A percentile compares a stretch with the other conserved stretches of the same genome.
Conservation (phyloP, 805 yeast genomes). For the Blastobotrys muscicola region DNA sequence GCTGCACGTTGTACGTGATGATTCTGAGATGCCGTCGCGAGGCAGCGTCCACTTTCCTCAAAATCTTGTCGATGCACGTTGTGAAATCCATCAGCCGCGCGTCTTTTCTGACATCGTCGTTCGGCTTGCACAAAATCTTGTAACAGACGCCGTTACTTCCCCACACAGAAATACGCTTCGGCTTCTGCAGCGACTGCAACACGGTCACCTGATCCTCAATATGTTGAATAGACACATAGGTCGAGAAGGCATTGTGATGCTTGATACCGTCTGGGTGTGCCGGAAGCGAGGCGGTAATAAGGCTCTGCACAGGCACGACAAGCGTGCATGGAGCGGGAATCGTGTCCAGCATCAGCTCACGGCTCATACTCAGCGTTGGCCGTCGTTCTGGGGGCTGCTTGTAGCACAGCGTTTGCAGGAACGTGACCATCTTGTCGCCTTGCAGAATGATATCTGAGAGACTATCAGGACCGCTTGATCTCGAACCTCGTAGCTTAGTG, state of each 20-base stretch:
- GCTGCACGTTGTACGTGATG: constrained; percentile 79
- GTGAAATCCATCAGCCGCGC: constrained; percentile 91
- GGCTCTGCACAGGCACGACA: constrained; percentile 66
- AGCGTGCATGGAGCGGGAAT: constrained; percentile 37
- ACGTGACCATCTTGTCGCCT: not conserved
- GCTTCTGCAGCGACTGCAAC: constrained; percentile 77
- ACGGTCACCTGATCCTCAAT: constrained; percentile 63
- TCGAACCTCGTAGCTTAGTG: constrained; percentile 16
- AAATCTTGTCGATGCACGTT: constrained; percentile 67
- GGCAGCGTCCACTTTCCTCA: constrained; percentile 60
- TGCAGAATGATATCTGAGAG: not conserved
- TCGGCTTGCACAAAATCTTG: constrained; percentile 68
- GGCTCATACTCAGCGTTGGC: too few species aligned
- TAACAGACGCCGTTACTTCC: constrained; percentile 76
- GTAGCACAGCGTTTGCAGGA: constrained; percentile 17
- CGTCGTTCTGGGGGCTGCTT: constrained; percentile 6
- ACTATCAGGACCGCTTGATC: not conserved
- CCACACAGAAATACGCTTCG: constrained; percentile 60
- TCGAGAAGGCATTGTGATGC: constrained; percentile 35
- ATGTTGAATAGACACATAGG: constrained; percentile 26
- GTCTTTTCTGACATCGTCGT: constrained; percentile 92
- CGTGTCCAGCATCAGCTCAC: too few species aligned
- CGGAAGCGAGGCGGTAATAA: constrained; percentile 61
- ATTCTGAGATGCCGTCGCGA: constrained; percentile 62
- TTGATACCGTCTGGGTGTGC: constrained; percentile 35